These are phyloP conservation scores for Asterella californica DNA, from an alignment of 225 moss, liverwort and hornwort genomes.

Conservation along the genomic window DNA sequence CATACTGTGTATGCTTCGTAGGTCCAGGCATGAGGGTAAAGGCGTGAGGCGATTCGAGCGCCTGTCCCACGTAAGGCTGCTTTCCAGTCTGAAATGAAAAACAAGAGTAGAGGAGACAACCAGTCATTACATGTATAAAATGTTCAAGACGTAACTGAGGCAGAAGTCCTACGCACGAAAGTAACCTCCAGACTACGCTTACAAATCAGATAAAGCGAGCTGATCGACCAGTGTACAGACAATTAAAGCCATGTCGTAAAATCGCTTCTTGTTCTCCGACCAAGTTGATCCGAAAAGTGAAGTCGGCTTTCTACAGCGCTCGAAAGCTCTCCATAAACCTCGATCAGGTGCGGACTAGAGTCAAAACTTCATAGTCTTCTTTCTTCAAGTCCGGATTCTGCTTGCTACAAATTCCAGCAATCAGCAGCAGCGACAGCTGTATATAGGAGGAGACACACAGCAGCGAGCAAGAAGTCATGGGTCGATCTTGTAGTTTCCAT, in stretches of 20 bases:
- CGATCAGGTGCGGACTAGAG: neutral
- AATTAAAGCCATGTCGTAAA: neutral
- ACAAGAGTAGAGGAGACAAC: neutral
- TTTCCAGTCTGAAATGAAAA: constrained; percentile 24
- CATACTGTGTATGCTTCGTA: constrained; percentile 44
- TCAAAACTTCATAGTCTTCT: no score
- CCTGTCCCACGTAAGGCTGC: constrained; percentile 35
- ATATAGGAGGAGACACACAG: no score
- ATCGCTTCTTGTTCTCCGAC: no score
- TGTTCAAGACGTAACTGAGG: neutral
- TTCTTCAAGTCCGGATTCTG: no score
- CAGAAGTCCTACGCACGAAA: neutral
- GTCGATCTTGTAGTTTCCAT: no score
- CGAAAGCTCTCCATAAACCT: neutral
- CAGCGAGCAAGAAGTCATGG: no score
- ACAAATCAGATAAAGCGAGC: neutral
- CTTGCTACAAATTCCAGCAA: no score
- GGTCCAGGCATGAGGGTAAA: constrained; percentile 42
- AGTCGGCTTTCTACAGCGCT: neutral
- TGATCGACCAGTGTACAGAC: neutral
- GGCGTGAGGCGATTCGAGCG: constrained; percentile 34
- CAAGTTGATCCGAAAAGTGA: neutral
- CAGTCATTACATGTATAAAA: neutral
- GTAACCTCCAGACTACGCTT: no score
- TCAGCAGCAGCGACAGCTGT: no score